Evolutionary conservation across 2,329 filamentous ascomycete genomes (phyloP), one percentile per base, ranked within the genome.

Genomic region (Macrophomina phaseolina): DNA sequence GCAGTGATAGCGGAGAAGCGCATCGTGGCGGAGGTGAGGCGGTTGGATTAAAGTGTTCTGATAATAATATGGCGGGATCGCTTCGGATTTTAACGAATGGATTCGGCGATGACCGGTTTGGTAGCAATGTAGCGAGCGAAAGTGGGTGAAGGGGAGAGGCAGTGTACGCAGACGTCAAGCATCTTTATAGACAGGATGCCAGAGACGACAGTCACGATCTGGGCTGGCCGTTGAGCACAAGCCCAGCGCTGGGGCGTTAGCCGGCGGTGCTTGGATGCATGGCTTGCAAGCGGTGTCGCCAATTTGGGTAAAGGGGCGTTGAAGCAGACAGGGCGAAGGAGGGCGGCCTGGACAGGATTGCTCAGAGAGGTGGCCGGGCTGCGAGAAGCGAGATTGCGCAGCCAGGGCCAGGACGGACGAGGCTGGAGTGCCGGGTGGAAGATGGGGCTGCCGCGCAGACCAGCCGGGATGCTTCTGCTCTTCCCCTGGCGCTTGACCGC

Each of bases 21-120:
- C 78, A 80, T 80, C 64, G 75, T 80, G 77, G 76, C 73, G 72
- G 73, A 72, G 68, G 68, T 71, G 71, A 71, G 73, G 74, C 76
- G 73, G 71, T 76, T 74, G 72, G 72, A 69, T 71, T 72, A 18
- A 23, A 38, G 48, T 76, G 76, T 75, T 45, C 16, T 32, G 34
- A 38, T 9, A n/a, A 5, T 32, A 18, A 34, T 23, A 23, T 36
- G 32, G 52, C 16, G 16, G 16, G 32, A 70, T 71, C 76, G 62
- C 5, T 11, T 38, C 67, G 64, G 61, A 55, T 48, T 23, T 23
- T 76, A 79, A 78, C 75, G 78, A 79, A 71, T 79, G 78, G 73
- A 76, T 75, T 78, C 76, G 78, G 77, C 71, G 75, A 75, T 71
- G 60, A 78, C 76, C 75, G 75, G 73, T 45, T 71, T 73, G 73